These are phyloP conservation scores for Trichoderma semiorbis DNA, from an alignment of 2,329 filamentous ascomycete genomes.

Conservation along the genomic window DNA sequence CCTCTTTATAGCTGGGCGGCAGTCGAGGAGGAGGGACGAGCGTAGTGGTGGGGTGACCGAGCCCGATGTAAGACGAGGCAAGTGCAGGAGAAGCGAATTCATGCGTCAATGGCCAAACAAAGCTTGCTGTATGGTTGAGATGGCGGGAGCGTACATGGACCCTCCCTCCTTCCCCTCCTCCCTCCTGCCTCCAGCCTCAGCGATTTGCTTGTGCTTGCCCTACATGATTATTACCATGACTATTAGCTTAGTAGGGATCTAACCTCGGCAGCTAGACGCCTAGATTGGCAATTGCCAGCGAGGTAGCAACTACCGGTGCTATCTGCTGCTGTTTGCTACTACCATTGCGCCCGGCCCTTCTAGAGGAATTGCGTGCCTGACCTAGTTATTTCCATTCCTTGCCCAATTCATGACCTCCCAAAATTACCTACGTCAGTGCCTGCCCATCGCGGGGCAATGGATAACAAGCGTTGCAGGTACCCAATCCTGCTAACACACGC, in stretches of 20 bases:
- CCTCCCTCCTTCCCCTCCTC: background rate
- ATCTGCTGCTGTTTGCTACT: background rate
- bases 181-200: background rate
- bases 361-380: background rate
- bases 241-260: too few relatives aligned
- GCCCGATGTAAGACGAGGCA: constrained; percentile 8
- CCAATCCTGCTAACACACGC: background rate
- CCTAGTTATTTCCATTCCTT: background rate
- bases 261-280: background rate
- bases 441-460: background rate
- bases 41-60: constrained; percentile 10
- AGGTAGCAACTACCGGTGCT: background rate
- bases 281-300: background rate
- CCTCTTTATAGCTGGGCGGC: constrained; percentile 5
- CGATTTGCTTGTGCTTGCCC: background rate
- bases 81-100: background rate
- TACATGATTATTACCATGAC: background rate
- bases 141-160: background rate
- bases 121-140: background rate
- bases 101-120: background rate
- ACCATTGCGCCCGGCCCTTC: background rate
- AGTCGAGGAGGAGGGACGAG: background rate
- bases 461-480: background rate
- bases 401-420: background rate
- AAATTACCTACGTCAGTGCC: constrained; percentile 4